Evolutionary conservation across 345 rosid genomes (phyloP), one percentile per base, ranked within the genome.

Genomic region (Iberis pinnata): DNA sequence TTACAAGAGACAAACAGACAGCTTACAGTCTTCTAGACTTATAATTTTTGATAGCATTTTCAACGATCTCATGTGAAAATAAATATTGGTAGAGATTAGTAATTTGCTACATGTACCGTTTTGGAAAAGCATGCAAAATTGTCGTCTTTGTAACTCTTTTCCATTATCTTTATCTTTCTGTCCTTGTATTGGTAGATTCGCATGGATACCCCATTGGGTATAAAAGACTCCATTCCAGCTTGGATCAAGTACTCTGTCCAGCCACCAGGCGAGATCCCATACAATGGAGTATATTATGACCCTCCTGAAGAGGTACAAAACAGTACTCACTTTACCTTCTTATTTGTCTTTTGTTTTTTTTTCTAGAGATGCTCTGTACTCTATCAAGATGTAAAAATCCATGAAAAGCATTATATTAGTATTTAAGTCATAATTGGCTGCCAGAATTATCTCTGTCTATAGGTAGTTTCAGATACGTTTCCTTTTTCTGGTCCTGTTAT

Each of bases 171-270:
- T 8, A 18, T 33, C 8, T 36, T 36, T 49, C 9, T 51, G 3
- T 65, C n/a, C 52, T 35, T 68, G 49, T 33, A n/a, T 56, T 53
- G 70, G 65, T 73, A 92, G 98, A 83, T 92, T 72, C 88, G 76
- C 45, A 87, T 92, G 98, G 86, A 88, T 38, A 87, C 98, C 49
- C 93, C 89, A 58, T 78, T 95, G 73, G 96, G 98, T 50, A 55
- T 84, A 29, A 92, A 92, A 70, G 96, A 88, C 63, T 88, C 98
- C 26, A 84, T 92, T 75, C 98, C 98, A 63, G 98, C 98, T 67
- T 92, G 98, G 98, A 87, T 92, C 56, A 88, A 84, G 75, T 92
- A 79, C 72, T 78, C 95, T 63, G 95, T 92, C 39, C 98, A 92
- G 69, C 76, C 88, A 55, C 93, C 89, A 0, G 93, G 95, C 60